phyloP scores from a whole-genome alignment of 2,329 filamentous ascomycete species.

The Fusarium nelsonii region DNA sequence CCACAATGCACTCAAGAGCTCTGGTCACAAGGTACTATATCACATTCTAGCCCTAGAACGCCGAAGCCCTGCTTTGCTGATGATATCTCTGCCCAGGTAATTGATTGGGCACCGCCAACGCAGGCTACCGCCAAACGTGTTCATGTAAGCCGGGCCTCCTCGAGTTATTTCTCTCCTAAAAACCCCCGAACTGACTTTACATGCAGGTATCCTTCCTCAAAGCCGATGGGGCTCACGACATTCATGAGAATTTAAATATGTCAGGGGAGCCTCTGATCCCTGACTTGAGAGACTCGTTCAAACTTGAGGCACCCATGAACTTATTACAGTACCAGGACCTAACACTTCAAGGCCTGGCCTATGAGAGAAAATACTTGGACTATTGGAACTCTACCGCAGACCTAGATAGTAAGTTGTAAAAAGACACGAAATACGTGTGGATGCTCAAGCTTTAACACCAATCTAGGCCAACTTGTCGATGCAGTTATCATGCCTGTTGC shows the following conservation, averaged over 20 bases:
- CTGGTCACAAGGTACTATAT: conserved; percentile 56
- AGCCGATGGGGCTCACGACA: conserved; percentile 52
- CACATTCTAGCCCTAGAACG: background rate
- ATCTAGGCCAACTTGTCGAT: conserved; percentile 64
- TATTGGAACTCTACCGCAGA: conserved; percentile 71
- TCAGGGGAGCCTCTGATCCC: conserved; percentile 66
- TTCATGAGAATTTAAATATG: conserved; percentile 62
- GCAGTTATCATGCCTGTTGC: conserved; percentile 64
- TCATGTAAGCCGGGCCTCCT: too few species aligned
- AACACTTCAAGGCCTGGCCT: conserved; percentile 66
- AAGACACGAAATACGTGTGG: too few species aligned
- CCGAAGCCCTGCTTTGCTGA: too few species aligned
- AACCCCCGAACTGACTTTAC: too few species aligned
- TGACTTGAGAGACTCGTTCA: conserved; percentile 55
- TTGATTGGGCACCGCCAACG: conserved; percentile 33
- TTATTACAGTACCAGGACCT: conserved; percentile 55
- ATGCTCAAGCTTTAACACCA: background rate
- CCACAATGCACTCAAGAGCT: background rate
- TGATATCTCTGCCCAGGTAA: too few species aligned
- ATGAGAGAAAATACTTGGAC: conserved; percentile 70
- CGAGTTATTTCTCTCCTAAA: too few species aligned
- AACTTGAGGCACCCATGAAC: conserved; percentile 40
- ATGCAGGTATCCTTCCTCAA: conserved; percentile 47
- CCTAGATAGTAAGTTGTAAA: conserved; percentile 62
- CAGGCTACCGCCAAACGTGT: conserved; percentile 33